Evolutionary conservation across 352 stramenopile genomes (phyloP), one percentile per base, ranked within the genome.

Genomic region (Globisporangium splendens): DNA sequence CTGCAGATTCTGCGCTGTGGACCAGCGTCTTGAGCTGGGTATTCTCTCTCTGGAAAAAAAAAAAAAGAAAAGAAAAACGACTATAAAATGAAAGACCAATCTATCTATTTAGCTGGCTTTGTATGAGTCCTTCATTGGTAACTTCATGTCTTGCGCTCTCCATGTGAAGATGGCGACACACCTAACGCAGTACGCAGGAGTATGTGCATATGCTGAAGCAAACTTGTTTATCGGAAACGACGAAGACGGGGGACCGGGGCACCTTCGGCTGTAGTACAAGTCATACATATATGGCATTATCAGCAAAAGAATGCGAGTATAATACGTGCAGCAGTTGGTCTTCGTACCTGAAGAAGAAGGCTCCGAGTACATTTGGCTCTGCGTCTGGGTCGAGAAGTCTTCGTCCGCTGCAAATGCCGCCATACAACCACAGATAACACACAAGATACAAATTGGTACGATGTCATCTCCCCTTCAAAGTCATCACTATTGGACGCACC

Each of bases 201-300:
- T 39, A 14, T 53, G 54, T 18, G 17, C 5, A 20, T 18, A 21
- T 35, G 10, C 3, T 1, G 8, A 17, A 4, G 21, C 20, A 17
- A 35, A 10, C 50, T 14, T 3, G 18, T 24, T 75, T 53, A 75
- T 69, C 79, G 76, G 68, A 83, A 80, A 47, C 76, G 76, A 48
- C 79, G 79, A 56, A 89, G 63, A 13, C 79, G 79, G 22, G 63
- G 75, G 10, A 72, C 75, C 15, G 72, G 63, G 18, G 70, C 50
- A 10, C 56, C 54, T 13, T 47, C 54, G 10, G 46, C 54, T 66
- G n/a, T 12, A 42, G 12, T 15, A 49, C 33, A 35, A 44, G 39
- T 44, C 39, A 44, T 15, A 44, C 0, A 18, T 18, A 12, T 7
- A n/a, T 18, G 39, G 3, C 12, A 15, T 18, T 18, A 41, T 7